These are phyloP conservation scores for Sporothrix variecibatus DNA, from an alignment of 2,329 filamentous ascomycete species.

Conservation along the genomic window DNA sequence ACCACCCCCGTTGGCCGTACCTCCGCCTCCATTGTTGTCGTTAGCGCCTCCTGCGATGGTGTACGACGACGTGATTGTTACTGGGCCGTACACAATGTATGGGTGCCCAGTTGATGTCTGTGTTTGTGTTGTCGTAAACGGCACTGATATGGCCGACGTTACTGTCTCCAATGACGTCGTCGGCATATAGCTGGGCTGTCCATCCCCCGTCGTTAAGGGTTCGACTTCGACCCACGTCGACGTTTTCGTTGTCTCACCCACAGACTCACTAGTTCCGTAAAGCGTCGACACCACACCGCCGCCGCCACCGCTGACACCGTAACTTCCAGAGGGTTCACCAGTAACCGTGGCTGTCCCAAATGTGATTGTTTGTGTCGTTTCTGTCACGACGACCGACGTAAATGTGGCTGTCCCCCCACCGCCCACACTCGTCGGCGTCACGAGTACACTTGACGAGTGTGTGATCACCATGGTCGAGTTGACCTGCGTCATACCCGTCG, in stretches of 20 bases:
- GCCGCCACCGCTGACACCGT: background rate
- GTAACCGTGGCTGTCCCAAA: slow-evolving; percentile 12
- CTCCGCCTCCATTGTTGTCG: background rate
- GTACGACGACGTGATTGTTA: slow-evolving; percentile 32
- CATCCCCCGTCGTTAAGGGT: background rate
- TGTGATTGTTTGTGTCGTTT: background rate
- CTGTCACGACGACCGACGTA: slow-evolving; percentile 9
- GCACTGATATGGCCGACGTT: slow-evolving; percentile 14
- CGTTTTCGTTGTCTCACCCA: background rate
- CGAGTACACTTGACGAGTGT: slow-evolving; percentile 1
- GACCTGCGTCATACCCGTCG: slow-evolving; percentile 16
- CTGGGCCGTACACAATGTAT: slow-evolving; percentile 30
- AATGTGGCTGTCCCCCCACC: background rate
- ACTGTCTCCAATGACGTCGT: slow-evolving; percentile 13
- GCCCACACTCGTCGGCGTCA: background rate
- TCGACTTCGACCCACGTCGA: background rate
- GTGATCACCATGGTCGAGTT: slow-evolving; percentile 13
- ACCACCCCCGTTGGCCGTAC: background rate
- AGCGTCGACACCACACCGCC: slow-evolving; percentile 1
- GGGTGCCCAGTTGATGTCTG: slow-evolving; percentile 17
- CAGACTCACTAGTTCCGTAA: slow-evolving; percentile 9
- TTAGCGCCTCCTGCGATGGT: slow-evolving; percentile 24
- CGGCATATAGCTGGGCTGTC: background rate
- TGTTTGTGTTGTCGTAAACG: slow-evolving; percentile 20
- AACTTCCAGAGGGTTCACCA: background rate